Evolutionary conservation across 345 rosid species (phyloP), one percentile per base, ranked within the genome.

Genomic region (Adansonia digitata): DNA sequence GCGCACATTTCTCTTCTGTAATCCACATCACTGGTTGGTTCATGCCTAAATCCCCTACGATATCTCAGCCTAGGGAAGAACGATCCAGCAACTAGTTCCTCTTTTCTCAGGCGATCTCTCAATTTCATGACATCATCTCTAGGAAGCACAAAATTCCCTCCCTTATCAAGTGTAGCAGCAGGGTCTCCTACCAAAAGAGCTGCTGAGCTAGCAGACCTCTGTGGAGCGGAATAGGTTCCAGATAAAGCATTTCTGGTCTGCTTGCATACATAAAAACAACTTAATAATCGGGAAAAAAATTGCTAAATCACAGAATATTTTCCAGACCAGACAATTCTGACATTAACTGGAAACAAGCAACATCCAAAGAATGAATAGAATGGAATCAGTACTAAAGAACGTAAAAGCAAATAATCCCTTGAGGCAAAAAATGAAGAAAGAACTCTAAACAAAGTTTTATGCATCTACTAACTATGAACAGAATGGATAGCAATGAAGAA

Each of bases 191-290:
- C 87, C 86, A 96, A 85, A 83, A 96, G 98, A 82, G 97, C 99
- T 53, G 97, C 91, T 74, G 99, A 96, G 85, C 98, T 96, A 74
- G 99, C 99, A 53, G 99, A 96, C 82, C 98, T 86, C 82, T 96
- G 99, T 10, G 99, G 99, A 67, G 99, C 99, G 60, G 99, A 96
- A 85, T 92, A 96, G 14, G 99, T 93, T 81, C 98, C 97, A 42
- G 99, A 96, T 70, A 96, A 84, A 82, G 98, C 99, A 86, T 93
- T 96, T 81, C 99, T 89, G 46, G 99, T 93, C 99, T 96, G 94
- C 84, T 74, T 64, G 46, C 65, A 49, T 59, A 73, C 15, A 42
- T 2, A 69, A 64, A 42, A 35, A 77, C 35, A 39, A 37, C 27
- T 71, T 46, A 75, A 35, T 24, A 39, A 48, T 31, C 24, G 17